phyloP scores from a whole-genome alignment of 495 filamentous ascomycete genomes.

The Penicillium verhagenii region DNA sequence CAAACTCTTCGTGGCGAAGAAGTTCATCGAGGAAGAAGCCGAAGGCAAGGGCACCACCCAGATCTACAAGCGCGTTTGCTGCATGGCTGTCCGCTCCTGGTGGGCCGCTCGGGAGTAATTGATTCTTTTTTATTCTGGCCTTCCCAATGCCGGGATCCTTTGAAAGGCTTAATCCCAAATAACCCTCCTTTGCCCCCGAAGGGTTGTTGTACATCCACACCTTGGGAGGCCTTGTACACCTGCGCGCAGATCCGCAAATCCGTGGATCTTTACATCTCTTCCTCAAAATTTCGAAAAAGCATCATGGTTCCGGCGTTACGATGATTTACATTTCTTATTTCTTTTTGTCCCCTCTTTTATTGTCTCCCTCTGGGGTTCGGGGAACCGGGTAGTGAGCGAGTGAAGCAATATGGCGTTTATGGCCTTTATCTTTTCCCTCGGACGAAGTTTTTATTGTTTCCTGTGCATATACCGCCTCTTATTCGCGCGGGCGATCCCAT shows the following conservation, averaged over 20 bases:
- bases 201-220: not conserved
- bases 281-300: conserved; percentile 18
- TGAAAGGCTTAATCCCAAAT: not conserved
- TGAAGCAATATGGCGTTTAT: conserved; percentile 25
- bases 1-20: conserved; percentile 76
- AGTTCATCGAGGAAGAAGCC: conserved; percentile 76
- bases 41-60: conserved; percentile 72
- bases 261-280: not conserved
- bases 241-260: not conserved
- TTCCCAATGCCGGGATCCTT: not conserved
- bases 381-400: conserved; percentile 24
- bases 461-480: conserved; percentile 18
- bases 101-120: conserved; percentile 42
- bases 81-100: conserved; percentile 65
- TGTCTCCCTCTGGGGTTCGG: conserved; percentile 11
- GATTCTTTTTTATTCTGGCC: not conserved
- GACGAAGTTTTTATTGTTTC: conserved; percentile 10
- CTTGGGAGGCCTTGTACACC: not conserved
- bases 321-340: conserved; percentile 2
- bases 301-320: conserved; percentile 30
- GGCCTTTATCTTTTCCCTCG: conserved; percentile 19
- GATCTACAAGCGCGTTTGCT: conserved; percentile 73
- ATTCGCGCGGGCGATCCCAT: conserved; percentile 18
- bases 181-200: not conserved
- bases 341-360: conserved; percentile 1